Conservation (phyloP, 1,139 yeast species). For the Zhuliangozyma blackwelliae region DNA sequence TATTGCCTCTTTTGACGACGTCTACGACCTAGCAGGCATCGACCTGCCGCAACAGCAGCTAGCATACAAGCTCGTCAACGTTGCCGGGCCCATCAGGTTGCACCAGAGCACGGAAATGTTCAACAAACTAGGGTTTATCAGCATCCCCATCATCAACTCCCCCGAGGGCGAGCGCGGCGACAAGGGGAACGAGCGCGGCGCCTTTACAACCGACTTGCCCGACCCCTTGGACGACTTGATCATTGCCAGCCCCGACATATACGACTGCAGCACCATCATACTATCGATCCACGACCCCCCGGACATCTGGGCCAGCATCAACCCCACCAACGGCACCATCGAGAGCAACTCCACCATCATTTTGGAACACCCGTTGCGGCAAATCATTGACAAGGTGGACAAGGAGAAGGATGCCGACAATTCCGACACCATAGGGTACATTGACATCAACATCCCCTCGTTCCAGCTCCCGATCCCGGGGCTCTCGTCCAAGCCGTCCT, state of each 20-base stretch:
- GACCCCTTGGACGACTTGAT: conserved; percentile 63
- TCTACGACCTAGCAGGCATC: conserved; percentile 29
- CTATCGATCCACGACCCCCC: conserved; percentile 88
- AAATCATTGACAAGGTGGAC: conserved; percentile 31
- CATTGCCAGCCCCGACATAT: conserved; percentile 71
- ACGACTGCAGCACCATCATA: conserved; percentile 57
- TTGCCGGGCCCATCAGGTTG: conserved; percentile 70
- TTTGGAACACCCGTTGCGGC: conserved; percentile 40
- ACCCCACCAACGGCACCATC: conserved; percentile 74
- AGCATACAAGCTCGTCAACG: conserved; percentile 35
- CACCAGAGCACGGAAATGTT: conserved; percentile 61
- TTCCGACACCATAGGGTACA: conserved; percentile 62
- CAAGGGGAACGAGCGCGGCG: conserved; percentile 19
- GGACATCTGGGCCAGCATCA: conserved; percentile 84
- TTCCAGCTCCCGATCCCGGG: conserved; percentile 30
- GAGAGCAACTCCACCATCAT: conserved; percentile 71
- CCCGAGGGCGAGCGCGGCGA: conserved; percentile 11
- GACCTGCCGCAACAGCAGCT: conserved; percentile 15
- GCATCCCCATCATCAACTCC: conserved; percentile 57
- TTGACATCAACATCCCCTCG: conserved; percentile 78
- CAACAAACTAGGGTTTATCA: conserved; percentile 54
- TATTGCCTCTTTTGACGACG: conserved; percentile 34
- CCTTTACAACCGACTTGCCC: conserved; percentile 42
- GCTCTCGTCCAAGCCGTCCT: conserved; percentile 19
- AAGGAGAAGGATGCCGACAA: conserved; percentile 45